These are phyloP conservation scores for Penicillium robsamsonii DNA, from an alignment of 495 filamentous ascomycete genomes.

Conservation along the genomic window DNA sequence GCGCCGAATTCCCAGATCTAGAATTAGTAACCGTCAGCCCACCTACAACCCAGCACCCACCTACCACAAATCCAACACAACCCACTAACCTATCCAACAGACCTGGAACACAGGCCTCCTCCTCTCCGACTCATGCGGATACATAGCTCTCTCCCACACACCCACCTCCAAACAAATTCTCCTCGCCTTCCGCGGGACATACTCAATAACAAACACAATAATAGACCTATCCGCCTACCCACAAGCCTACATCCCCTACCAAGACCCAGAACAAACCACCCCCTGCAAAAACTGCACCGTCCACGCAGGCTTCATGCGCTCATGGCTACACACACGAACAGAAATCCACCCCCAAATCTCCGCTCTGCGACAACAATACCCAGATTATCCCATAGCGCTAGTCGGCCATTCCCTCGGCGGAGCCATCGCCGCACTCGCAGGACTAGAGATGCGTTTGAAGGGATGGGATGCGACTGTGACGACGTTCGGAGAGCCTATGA, in stretches of 20 bases:
- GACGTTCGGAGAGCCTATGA: conserved; percentile 87
- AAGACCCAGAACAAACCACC: conserved; percentile 34
- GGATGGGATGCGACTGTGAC: conserved; percentile 75
- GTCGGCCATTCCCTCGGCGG: conserved; percentile 92
- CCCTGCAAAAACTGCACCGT: conserved; percentile 82
- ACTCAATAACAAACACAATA: conserved; percentile 86
- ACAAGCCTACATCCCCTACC: conserved; percentile 86
- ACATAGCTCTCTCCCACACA: conserved; percentile 78
- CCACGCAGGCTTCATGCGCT: conserved; percentile 82
- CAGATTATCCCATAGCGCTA: conserved; percentile 69
- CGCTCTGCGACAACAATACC: conserved; percentile 54
- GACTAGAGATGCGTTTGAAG: conserved; percentile 65
- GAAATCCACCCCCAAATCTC: conserved; percentile 60
- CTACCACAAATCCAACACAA: not conserved
- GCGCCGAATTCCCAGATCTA: conserved; percentile 73
- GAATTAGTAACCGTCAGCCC: conserved; percentile 63
- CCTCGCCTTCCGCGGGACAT: conserved; percentile 93
- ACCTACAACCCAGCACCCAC: not conserved
- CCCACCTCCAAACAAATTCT: conserved; percentile 63
- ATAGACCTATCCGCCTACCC: conserved; percentile 83
- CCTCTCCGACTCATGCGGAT: conserved; percentile 89
- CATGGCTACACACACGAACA: conserved; percentile 71
- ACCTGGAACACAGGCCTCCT: conserved; percentile 90
- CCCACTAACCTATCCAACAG: conserved; percentile 27
- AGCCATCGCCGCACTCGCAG: conserved; percentile 85